Conservation (phyloP, 2,329 filamentous ascomycete species). For the Emmonsiellopsis sp. region DNA sequence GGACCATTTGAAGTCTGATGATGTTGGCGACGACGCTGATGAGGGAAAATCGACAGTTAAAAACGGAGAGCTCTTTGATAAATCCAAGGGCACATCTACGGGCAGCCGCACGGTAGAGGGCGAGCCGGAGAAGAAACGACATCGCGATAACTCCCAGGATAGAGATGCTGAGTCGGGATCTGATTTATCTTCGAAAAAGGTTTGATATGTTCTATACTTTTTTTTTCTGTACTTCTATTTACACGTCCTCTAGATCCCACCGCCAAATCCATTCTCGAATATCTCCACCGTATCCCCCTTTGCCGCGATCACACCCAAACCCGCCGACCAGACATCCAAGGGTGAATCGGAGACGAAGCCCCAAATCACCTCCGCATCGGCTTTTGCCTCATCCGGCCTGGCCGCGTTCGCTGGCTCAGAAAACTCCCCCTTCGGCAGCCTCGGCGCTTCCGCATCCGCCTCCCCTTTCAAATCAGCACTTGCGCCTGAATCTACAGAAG, state of each 20-base stretch:
- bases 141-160: conserved; percentile 34
- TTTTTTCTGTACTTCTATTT: background rate
- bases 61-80: conserved; percentile 4
- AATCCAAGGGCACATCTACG: background rate
- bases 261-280: conserved; percentile 35
- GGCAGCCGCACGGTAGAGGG: conserved; percentile 15
- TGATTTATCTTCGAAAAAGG: conserved; percentile 14
- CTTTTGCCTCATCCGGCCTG: conserved; percentile 62
- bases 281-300: conserved; percentile 37
- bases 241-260: conserved; percentile 17
- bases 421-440: conserved; percentile 55
- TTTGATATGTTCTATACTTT: conserved; percentile 7
- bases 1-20: conserved; percentile 19
- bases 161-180: conserved; percentile 17
- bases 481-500: conserved; percentile 8
- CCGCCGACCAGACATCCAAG: conserved; percentile 13
- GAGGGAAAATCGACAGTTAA: background rate
- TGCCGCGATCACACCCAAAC: conserved; percentile 24
- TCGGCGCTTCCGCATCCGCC: conserved; percentile 36
- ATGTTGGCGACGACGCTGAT: conserved; percentile 11
- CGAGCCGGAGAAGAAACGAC: conserved; percentile 35
- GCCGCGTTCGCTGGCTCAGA: conserved; percentile 54
- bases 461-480: conserved; percentile 32
- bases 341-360: conserved; percentile 14
- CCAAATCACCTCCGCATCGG: conserved; percentile 45